These are phyloP conservation scores for Saussurea involucrata DNA, from an alignment of 129 eudicot species.

Conservation along the genomic window DNA sequence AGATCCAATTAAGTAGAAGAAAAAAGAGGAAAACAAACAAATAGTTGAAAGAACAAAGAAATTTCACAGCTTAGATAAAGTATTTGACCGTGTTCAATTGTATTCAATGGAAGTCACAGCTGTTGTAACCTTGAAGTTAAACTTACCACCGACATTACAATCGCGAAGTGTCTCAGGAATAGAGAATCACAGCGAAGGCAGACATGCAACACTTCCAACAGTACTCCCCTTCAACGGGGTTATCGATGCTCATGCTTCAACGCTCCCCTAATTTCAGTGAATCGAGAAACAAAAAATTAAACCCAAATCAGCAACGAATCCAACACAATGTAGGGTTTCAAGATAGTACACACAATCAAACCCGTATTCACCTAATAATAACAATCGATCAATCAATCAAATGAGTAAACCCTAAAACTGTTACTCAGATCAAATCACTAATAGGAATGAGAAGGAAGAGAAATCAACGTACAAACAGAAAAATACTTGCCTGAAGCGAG, in stretches of 20 bases:
- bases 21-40: no score
- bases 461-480: no score
- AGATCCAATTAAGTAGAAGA: no score
- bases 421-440: no score
- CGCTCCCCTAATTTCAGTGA: conserved; percentile 8
- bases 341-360: not conserved
- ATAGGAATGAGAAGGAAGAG: no score
- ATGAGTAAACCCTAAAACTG: no score
- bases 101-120: not conserved
- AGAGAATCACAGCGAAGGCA: conserved; percentile 60
- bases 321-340: conserved; percentile 29
- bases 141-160: conserved; percentile 42
- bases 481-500: no score
- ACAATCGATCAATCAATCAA: no score
- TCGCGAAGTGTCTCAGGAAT: conserved; percentile 51
- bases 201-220: conserved; percentile 98
- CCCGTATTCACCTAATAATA: no score
- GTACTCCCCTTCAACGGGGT: conserved; percentile 77
- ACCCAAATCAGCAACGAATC: conserved; percentile 16
- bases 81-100: no score
- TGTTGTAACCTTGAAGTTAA: conserved; percentile 29
- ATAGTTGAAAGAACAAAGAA: no score
- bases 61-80: no score
- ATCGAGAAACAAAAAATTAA: conserved; percentile 4
- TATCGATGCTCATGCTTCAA: conserved; percentile 65